A percentile compares a stretch with the other conserved stretches of the same genome.
These are phyloP conservation scores for Lolium rigidum DNA, from an alignment of 176 grass and related monocot genomes.

Conservation along the genomic window DNA sequence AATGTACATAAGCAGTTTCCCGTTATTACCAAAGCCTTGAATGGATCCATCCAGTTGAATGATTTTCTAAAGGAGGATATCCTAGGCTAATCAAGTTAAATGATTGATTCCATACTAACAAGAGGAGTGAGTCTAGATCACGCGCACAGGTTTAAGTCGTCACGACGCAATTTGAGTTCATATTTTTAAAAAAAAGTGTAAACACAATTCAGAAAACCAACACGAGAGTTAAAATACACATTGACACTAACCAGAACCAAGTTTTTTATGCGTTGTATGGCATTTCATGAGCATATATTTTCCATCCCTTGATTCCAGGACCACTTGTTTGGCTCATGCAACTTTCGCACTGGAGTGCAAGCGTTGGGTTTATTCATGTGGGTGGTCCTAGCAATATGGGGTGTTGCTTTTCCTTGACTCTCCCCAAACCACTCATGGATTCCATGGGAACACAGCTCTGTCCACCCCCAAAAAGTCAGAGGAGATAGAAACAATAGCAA, in stretches of 20 bases:
- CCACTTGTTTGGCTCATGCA: slow-evolving; percentile 25
- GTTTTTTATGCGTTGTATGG: not conserved
- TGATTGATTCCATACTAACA: not conserved
- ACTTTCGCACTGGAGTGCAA: slow-evolving; percentile 5
- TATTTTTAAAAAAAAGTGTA: no score
- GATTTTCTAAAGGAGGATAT: not conserved
- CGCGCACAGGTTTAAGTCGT: not conserved
- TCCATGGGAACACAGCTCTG: slow-evolving; percentile 42
- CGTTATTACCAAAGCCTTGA: not conserved
- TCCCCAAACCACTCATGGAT: slow-evolving; percentile 42
- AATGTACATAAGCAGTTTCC: not conserved
- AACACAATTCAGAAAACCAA: not conserved
- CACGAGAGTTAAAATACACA: not conserved
- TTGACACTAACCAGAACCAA: not conserved
- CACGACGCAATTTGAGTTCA: not conserved
- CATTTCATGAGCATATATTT: not conserved
- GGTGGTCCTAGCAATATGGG: slow-evolving; percentile 50
- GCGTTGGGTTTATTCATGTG: slow-evolving; percentile 44
- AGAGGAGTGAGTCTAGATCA: not conserved
- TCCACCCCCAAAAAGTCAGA: slow-evolving; percentile 43
- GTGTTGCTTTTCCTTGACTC: slow-evolving; percentile 46
- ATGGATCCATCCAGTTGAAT: not conserved
- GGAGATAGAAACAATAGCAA: slow-evolving; percentile 48
- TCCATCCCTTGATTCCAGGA: slow-evolving; percentile 28
- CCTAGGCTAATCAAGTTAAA: not conserved